These are phyloP conservation scores for Venustampulla echinocandica DNA, from an alignment of 495 filamentous ascomycete genomes.

Conservation along the genomic window DNA sequence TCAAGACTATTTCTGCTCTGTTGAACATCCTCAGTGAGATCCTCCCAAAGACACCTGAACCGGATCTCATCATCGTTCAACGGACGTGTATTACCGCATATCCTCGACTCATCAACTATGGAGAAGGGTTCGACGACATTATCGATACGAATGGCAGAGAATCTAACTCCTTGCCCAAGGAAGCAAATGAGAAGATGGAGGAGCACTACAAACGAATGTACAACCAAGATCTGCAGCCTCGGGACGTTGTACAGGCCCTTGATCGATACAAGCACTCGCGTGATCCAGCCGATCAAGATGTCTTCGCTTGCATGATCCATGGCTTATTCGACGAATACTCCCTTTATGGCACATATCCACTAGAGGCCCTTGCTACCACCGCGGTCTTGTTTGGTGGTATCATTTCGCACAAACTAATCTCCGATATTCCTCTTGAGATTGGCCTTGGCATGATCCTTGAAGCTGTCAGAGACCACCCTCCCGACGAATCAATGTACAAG, in stretches of 20 bases:
- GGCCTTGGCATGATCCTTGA: conserved; percentile 94
- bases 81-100: conserved; percentile 85
- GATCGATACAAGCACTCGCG: conserved; percentile 76
- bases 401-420: conserved; percentile 83
- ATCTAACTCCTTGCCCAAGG: conserved; percentile 67
- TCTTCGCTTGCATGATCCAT: conserved; percentile 98
- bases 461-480: conserved; percentile 72
- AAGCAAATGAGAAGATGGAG: conserved; percentile 84
- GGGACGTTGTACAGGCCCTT: conserved; percentile 71
- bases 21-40: conserved; percentile 68
- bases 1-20: conserved; percentile 68
- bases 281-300: conserved; percentile 76
- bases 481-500: conserved; percentile 88
- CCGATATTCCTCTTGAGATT: conserved; percentile 81
- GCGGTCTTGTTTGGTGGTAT: conserved; percentile 96
- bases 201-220: conserved; percentile 97
- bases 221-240: conserved; percentile 70
- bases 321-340: conserved; percentile 96
- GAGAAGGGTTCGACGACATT: conserved; percentile 80
- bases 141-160: conserved; percentile 76
- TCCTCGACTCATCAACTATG: conserved; percentile 93
- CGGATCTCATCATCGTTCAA: conserved; percentile 54
- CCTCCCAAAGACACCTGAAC: conserved; percentile 37
- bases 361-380: conserved; percentile 88
- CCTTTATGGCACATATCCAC: conserved; percentile 87